Evolutionary conservation across 495 filamentous ascomycete genomes (phyloP), one percentile per base, ranked within the genome.

Genomic region (Hypoxylon rickii): DNA sequence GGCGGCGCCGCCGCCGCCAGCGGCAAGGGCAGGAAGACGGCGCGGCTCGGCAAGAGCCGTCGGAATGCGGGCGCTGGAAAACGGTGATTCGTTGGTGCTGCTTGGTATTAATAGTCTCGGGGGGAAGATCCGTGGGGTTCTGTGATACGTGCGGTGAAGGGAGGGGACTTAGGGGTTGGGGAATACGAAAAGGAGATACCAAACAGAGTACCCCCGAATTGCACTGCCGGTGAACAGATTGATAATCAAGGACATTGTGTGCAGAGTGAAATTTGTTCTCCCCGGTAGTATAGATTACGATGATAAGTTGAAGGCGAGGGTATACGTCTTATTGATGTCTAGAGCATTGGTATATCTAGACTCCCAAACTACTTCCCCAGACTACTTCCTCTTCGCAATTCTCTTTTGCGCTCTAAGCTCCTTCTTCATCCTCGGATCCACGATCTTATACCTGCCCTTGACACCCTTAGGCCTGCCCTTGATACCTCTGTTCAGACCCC

Each of bases 361-460:
- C n/a, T n/a, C n/a, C n/a, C n/a, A n/a, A n/a, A n/a, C n/a, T n/a
- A n/a, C n/a, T n/a, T 29, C 24, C 24, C 24, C 10, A 29, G 4
- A 29, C 58, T 71, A 72, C 67, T 69, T 74, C 56, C 70, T 64
- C 55, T 74, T 74, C n/a, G 75, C 49, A 46, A 78, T 66, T 64
- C 94, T 85, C 82, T 97, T 99, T 74, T 89, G 79, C 11, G 88
- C 95, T 67, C 94, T 82, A 45, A 93, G 83, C 79, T 99, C 94
- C 86, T 99, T 99, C 85, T 96, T 97, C 84, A 99, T 84, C 58
- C 94, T 82, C 13, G 88, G 76, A 77, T 99, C 94, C 55, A 99
- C 94, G 79, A 99, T 96, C 86, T 97, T 97, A 73, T 98, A 98
- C 67, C 88, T 87, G 31, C 94, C 94, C 82, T 97, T 98, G 43